Conservation (phyloP, 192 early-diverging fungal species). For the Umbelopsis sp. region DNA sequence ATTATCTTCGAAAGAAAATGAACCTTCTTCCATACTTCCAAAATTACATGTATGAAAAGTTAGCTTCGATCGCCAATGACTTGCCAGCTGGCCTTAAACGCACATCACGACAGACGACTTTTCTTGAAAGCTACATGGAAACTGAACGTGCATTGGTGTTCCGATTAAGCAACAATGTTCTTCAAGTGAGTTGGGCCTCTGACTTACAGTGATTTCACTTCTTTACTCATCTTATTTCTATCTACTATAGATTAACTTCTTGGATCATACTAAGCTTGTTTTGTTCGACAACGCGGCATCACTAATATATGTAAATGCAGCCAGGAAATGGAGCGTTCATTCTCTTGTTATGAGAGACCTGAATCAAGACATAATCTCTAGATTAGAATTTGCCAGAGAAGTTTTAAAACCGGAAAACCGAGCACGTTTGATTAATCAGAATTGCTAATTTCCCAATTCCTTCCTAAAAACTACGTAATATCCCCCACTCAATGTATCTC, state of each 20-base stretch:
- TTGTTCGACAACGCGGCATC: not conserved
- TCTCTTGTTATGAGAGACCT: not conserved
- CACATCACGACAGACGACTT: conserved; percentile 30
- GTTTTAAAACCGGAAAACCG: conserved; percentile 6
- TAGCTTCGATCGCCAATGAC: conserved; percentile 36
- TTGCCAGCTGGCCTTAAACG: not conserved
- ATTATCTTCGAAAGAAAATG: conserved; percentile 61
- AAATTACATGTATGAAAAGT: conserved; percentile 62
- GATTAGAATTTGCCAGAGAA: not conserved
- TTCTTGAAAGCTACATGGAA: conserved; percentile 70
- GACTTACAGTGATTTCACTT: not conserved
- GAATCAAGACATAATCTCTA: not conserved
- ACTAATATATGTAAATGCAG: not conserved
- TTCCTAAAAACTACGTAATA: not conserved
- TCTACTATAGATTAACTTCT: not conserved
- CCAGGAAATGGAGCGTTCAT: not conserved
- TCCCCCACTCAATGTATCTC: not conserved
- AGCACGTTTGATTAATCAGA: not conserved
- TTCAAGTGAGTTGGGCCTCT: conserved; percentile 55
- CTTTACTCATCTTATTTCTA: too few species aligned
- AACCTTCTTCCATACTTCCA: conserved; percentile 58
- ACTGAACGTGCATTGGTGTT: conserved; percentile 66
- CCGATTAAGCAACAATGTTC: conserved; percentile 62
- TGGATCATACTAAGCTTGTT: conserved; percentile 1
- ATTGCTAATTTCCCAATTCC: too few species aligned